These are phyloP conservation scores for Puccinellia tenuiflora DNA, from an alignment of 176 grass and related monocot species.

Conservation along the genomic window DNA sequence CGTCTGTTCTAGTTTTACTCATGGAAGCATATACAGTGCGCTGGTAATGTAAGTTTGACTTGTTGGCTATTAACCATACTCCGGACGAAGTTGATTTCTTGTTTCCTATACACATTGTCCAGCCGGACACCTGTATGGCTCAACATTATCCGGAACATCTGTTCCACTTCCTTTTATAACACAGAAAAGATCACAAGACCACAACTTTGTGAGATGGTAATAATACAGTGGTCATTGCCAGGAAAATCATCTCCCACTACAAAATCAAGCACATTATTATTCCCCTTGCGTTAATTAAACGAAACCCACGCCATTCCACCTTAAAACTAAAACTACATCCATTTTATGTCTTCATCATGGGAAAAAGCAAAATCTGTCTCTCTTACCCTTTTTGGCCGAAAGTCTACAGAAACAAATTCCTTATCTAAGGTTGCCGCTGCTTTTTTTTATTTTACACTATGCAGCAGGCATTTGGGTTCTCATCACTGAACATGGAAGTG, in stretches of 20 bases:
- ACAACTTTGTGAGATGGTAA: constrained; percentile 19
- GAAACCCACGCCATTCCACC: background rate
- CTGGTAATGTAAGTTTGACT: too few species aligned
- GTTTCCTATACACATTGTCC: too few species aligned
- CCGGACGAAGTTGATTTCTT: too few species aligned
- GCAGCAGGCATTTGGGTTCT: constrained; percentile 69
- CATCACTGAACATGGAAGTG: constrained; percentile 68
- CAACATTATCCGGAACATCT: background rate
- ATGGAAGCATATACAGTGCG: too few species aligned
- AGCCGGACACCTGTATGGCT: background rate
- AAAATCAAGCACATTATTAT: background rate
- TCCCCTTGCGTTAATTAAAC: background rate
- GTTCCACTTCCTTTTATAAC: constrained; percentile 7
- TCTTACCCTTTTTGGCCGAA: background rate
- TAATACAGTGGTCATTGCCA: constrained; percentile 18
- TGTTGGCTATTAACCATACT: too few species aligned
- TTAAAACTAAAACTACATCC: background rate
- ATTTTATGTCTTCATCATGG: background rate
- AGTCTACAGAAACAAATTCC: constrained; percentile 2
- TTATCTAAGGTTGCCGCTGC: background rate
- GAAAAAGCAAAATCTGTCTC: constrained; percentile 1
- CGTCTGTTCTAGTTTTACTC: too few species aligned
- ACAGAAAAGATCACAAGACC: constrained; percentile 1
- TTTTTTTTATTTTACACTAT: constrained; percentile 48
- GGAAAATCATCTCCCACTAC: constrained; percentile 35